Percentiles rank a stretch among this genome's conserved stretches.
Evolutionary conservation across 2,329 filamentous ascomycete genomes (phyloP).

Genomic region (Neofusicoccum ribis): DNA sequence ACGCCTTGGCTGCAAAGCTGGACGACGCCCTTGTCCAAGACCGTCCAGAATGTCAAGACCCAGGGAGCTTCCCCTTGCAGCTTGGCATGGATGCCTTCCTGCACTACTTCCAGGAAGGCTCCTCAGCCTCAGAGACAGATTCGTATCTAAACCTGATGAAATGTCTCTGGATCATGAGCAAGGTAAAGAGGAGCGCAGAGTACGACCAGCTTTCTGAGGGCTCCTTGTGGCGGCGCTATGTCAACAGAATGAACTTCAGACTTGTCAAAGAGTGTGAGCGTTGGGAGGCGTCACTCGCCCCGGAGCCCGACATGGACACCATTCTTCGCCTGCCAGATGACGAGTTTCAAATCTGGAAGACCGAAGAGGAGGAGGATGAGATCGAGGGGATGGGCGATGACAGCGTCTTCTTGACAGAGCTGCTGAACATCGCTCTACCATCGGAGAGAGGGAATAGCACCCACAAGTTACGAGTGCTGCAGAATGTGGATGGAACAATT

Average conservation of each 20-base stretch:
- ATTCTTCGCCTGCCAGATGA: neutral
- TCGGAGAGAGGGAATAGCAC: neutral
- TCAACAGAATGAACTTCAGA: neutral
- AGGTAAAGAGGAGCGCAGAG: neutral
- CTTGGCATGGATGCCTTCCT: constrained; percentile 12
- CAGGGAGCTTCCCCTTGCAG: constrained; percentile 4
- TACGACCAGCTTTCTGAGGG: neutral
- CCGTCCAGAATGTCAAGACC: neutral
- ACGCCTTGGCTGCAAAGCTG: constrained; percentile 1
- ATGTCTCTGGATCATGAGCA: constrained; percentile 16
- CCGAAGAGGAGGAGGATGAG: neutral
- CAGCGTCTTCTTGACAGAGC: constrained; percentile 4
- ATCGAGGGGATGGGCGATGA: neutral
- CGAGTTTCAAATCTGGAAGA: neutral
- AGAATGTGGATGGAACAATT: constrained; percentile 10
- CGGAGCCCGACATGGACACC: constrained; percentile 2
- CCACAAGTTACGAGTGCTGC: constrained; percentile 10
- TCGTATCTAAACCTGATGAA: constrained; percentile 10
- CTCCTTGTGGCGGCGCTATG: constrained; percentile 8
- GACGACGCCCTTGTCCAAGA: neutral
- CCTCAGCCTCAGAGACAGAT: neutral
- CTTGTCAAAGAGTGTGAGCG: neutral
- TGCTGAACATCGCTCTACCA: neutral
- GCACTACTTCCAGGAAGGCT: constrained; percentile 7
- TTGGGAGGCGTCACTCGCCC: neutral